Base-by-base conservation (phyloP, 2,329 filamentous ascomycete genomes). In the Escovopsis weberi region DNA sequence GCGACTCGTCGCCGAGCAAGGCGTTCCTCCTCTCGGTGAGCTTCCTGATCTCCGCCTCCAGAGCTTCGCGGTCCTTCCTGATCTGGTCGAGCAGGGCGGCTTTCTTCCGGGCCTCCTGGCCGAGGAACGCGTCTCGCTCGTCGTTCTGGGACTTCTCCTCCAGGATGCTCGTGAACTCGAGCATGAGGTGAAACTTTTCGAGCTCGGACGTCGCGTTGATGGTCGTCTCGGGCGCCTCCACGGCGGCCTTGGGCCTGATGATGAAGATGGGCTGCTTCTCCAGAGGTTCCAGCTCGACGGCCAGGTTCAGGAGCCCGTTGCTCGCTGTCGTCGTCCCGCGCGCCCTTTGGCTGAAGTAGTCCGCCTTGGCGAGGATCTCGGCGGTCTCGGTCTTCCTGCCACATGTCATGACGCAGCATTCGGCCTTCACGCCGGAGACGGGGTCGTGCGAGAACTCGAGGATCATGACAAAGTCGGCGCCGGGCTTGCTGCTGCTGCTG, bases 391-490 rank as follows among this genome's bases (percentile, higher is more conserved):
- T 38, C 26, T 42, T n/a, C 34, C 35, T 39, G 7, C 28, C 11
- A 19, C 40, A 43, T 33, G 37, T 43, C 3, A 44, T 10, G 28
- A 45, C 19, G n/a, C 36, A n/a, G n/a, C 30, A 40, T 12, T 33
- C n/a, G 10, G 39, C 35, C n/a, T 23, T 32, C 28, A 39, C 33
- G 11, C 28, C 28, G 11, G 15, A 12, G 2, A 12, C 1, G 11
- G 12, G 37, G 15, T 33, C 18, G 5, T 41, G 15, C 19, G n/a
- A 5, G 6, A 41, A 38, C 11, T 46, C 36, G 4, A 48, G 32
- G 1, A 48, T 9, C 15, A 44, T 18, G 23, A 47, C 33, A 11
- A 48, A 46, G 26, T 48, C 44, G 9, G 4, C 23, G 4, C 35
- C 37, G 10, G 30, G 26, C 4, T 23, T 5, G 4, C 40, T 15